These are phyloP conservation scores for Trichoderma citrinoviride DNA, from an alignment of 2,329 filamentous ascomycete species.

Conservation along the genomic window DNA sequence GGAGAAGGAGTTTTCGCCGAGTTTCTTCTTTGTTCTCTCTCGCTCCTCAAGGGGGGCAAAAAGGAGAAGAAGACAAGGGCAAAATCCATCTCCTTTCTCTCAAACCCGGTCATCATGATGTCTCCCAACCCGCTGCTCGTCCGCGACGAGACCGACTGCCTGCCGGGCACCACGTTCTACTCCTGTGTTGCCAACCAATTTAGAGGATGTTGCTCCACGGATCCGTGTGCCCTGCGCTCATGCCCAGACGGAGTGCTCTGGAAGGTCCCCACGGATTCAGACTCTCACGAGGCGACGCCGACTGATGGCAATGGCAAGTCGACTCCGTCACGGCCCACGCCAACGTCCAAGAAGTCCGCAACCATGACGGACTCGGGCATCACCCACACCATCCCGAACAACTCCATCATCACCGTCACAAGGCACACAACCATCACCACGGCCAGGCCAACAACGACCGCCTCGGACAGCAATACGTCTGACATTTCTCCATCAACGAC, in stretches of 20 bases:
- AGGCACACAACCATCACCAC: conserved; percentile 36
- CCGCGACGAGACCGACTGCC: conserved; percentile 29
- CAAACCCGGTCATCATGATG: neutral
- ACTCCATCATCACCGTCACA: conserved; percentile 36
- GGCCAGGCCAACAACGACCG: conserved; percentile 26
- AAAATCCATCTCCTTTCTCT: neutral
- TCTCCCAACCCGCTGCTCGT: neutral
- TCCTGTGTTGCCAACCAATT: conserved; percentile 39
- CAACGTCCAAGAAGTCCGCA: conserved; percentile 17
- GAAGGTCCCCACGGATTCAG: neutral
- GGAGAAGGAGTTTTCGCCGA: neutral
- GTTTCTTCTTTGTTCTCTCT: neutral
- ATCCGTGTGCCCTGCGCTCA: conserved; percentile 40
- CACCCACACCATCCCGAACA: conserved; percentile 39
- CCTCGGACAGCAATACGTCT: neutral
- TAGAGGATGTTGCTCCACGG: conserved; percentile 45
- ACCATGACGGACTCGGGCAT: conserved; percentile 38
- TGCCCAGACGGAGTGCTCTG: conserved; percentile 30
- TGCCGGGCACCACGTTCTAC: conserved; percentile 36
- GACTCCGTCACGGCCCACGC: neutral
- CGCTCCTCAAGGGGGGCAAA: too few relatives aligned
- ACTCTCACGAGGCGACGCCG: neutral
- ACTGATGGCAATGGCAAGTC: neutral
- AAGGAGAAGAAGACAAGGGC: neutral
- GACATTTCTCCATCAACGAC: conserved; percentile 15